Evolutionary conservation across 164 flowering plant genomes (phyloP), one percentile per base, ranked within the genome.

Genomic region (Brasenia schreberi): DNA sequence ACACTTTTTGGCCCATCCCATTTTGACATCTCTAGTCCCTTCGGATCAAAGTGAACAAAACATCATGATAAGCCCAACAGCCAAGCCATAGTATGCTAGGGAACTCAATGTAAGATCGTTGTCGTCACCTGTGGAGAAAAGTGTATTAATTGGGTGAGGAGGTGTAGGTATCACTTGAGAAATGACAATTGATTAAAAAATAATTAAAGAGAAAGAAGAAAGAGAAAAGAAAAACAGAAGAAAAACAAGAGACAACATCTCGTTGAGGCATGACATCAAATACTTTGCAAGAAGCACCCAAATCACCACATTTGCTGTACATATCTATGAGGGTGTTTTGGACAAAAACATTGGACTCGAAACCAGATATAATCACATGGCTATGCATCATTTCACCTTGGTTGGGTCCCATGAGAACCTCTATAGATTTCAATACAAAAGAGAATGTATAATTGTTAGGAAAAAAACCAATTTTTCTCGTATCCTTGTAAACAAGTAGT

Each of bases 401-500:
- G 23, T 61, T 59, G 7, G 78, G 61, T 19, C 65, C 67, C 27
- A 72, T 67, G 27, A 65, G 65, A 2, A 69, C 61, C 18, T 69
- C 75, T 18, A 75, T 76, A 43, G 82, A 79, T 59, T 63, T 81
- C 6, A 82, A 64, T 4, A 82, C 73, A 65, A 81, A 76, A 4
- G 83, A 82, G 65, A 79, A 75, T n/a, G 83, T 77, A 63, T 73
- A 80, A 63, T 66, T 77, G 65, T 82, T 82, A 9, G 82, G 79
- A 6, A 56, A 39, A 19, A 71, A 44, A 7, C 11, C 43, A 0
- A 62, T 60, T 17, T 60, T 72, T 17, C 68, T 79, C 84, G 79
- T 80, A 64, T 65, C 73, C 61, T 67, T 76, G 61, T 73, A 84
- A 44, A 64, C 33, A 39, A 65, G 11, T 7, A 78, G 68, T 19